A percentile compares a stretch with the other conserved stretches of the same genome.
These are phyloP conservation scores for Entomortierella parvispora DNA, from an alignment of 192 early-diverging fungal species.

Conservation along the genomic window DNA sequence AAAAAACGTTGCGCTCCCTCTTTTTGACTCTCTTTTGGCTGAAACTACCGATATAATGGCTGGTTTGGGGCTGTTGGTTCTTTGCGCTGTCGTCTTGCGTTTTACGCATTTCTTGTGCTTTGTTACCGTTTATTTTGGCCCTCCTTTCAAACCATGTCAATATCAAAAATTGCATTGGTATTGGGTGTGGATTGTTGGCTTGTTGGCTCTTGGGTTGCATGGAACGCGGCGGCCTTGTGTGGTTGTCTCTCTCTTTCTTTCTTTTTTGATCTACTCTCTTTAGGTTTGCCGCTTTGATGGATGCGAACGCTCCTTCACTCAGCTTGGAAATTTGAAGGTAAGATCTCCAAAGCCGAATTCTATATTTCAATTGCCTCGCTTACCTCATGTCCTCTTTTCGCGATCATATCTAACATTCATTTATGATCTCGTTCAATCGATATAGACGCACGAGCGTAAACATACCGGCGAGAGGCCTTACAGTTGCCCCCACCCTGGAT, in stretches of 20 bases:
- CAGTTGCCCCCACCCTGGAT: conserved; percentile 68
- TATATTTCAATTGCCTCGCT: too few relatives aligned
- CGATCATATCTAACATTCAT: too few relatives aligned
- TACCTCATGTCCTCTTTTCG: too few relatives aligned
- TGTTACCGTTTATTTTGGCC: conserved; percentile 38
- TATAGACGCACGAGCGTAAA: conserved; percentile 55
- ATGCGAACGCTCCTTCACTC: conserved; percentile 77
- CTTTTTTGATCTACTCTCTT: conserved; percentile 28
- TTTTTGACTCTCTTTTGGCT: conserved; percentile 7
- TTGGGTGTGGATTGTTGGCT: conserved; percentile 20
- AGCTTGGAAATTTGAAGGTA: conserved; percentile 72
- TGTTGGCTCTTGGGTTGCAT: conserved; percentile 21
- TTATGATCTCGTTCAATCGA: too few relatives aligned
- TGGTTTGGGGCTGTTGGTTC: conserved; percentile 51
- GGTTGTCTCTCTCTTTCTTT: conserved; percentile 24
- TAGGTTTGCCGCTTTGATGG: conserved; percentile 73
- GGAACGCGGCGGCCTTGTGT: conserved; percentile 20
- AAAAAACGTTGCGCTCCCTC: not conserved
- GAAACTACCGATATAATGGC: conserved; percentile 14
- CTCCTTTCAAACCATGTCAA: conserved; percentile 28
- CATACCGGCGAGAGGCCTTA: conserved; percentile 72
- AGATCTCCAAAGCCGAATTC: too few relatives aligned
- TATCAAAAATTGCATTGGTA: conserved; percentile 33
- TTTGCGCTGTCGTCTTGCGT: conserved; percentile 46
- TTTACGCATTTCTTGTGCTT: conserved; percentile 44